Percentiles rank a stretch among this genome's conserved stretches.
Evolutionary conservation across 2,329 filamentous ascomycete species (phyloP).

Genomic region (Diaporthe citrichinensis): DNA sequence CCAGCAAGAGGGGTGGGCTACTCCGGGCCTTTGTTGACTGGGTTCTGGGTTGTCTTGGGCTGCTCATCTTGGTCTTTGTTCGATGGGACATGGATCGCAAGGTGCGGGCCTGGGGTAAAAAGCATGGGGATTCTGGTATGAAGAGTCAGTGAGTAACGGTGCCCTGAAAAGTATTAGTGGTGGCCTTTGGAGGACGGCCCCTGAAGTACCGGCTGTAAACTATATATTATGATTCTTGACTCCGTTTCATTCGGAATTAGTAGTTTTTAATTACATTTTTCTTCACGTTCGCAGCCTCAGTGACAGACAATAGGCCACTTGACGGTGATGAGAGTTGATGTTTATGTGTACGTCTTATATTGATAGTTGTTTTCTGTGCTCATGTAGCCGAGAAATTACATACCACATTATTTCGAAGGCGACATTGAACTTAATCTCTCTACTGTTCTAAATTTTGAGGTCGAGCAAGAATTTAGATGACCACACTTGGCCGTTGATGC

Average conservation of each 20-base stretch:
- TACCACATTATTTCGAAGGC: background rate
- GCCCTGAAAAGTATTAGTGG: background rate
- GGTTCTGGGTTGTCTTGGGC: slow-evolving; percentile 52
- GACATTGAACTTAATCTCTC: background rate
- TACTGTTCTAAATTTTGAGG: background rate
- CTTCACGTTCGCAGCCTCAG: background rate
- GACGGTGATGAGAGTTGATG: background rate
- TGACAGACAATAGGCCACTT: background rate
- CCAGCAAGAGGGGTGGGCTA: slow-evolving; percentile 50
- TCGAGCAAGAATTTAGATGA: background rate
- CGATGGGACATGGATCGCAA: slow-evolving; percentile 55
- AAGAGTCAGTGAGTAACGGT: background rate
- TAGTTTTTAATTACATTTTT: background rate
- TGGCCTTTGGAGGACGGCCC: background rate
- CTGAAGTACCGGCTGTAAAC: background rate
- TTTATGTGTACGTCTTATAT: background rate
- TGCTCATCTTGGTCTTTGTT: slow-evolving; percentile 54
- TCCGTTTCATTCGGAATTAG: background rate
- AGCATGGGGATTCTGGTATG: slow-evolving; percentile 45
- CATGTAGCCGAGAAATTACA: background rate
- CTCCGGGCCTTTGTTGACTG: slow-evolving; percentile 50
- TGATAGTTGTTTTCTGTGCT: background rate
- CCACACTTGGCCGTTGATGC: background rate
- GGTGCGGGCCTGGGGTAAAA: slow-evolving; percentile 52
- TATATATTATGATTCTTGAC: background rate